Conservation (phyloP, 305 asterid genomes). For the Fraxinus latifolia region DNA sequence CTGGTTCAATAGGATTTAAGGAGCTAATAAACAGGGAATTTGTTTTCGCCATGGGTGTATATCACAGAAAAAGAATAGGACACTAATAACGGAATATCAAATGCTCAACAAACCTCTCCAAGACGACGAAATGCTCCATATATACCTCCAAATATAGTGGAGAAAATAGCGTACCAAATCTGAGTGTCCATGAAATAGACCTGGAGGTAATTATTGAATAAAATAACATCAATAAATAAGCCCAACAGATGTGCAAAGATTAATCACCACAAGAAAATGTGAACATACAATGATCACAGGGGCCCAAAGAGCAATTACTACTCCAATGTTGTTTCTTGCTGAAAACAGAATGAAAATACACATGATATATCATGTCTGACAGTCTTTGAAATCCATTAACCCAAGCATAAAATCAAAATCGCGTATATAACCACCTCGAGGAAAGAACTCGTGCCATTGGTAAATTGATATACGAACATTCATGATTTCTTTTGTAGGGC, state of each 20-base stretch:
- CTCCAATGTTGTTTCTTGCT: conserved; percentile 89
- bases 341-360: conserved; percentile 29
- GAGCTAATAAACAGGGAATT: conserved; percentile 1
- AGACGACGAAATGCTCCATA: conserved; percentile 99
- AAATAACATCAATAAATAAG: conserved; percentile 18
- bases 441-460: conserved; percentile 97
- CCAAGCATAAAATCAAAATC: conserved; percentile 5
- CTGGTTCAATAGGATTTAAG: background rate
- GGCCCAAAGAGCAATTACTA: conserved; percentile 90
- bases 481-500: conserved; percentile 87
- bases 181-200: conserved; percentile 97
- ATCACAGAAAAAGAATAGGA: conserved; percentile 6
- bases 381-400: background rate
- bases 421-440: conserved; percentile 59
- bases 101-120: conserved; percentile 72
- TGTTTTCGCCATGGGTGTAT: background rate
- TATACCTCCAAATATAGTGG: conserved; percentile 96
- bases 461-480: conserved; percentile 44
- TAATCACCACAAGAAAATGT: conserved; percentile 19
- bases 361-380: conserved; percentile 6
- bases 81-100: background rate
- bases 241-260: conserved; percentile 12
- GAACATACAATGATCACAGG: conserved; percentile 78
- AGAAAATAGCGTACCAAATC: conserved; percentile 97
- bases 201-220: conserved; percentile 43